Evolutionary conservation across 345 rosid species (phyloP), one percentile per base, ranked within the genome.

Genomic region (Brassica cretica): DNA sequence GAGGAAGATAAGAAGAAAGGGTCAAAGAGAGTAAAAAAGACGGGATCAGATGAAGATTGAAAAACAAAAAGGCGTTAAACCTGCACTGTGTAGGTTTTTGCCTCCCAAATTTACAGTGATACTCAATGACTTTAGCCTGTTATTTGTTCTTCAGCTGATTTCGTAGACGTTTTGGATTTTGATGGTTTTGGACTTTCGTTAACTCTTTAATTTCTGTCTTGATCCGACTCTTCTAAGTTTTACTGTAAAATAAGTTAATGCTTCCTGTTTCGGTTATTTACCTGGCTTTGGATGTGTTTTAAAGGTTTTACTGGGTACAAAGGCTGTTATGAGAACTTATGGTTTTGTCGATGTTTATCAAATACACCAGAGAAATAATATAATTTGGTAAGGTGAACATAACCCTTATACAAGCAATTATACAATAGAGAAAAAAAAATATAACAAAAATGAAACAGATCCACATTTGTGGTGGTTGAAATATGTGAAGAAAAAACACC

Each of bases 1-100:
- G 98, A 94, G 78, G 93, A 85, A 60, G 95, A 87, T 27, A 88
- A 89, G 56, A 84, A 77, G 77, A 86, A 87, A 74, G 79, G 78
- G 2, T 87, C 86, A 33, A 91, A 89, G 82, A 84, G 67, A 2
- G 81, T 76, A 46, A 79, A 70, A 63, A 80, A 81, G 77, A 82
- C 68, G 72, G 92, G 69, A 71, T 60, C 97, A 39, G 94, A 88
- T 46, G 93, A 90, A 70, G 92, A 90, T 29, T 88, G 84, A 89
- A 63, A 70, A 5, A 39, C 6, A 55, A 62, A 64, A 64, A 11
- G 15, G 33, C 74, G 59, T 41, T 49, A 35, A 35, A 35, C 39
- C 39, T 7, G 39, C 39, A 6, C 39, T 35, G 39, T 35, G 39
- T 35, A 35, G 39, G 7, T 35, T 35, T 35, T 6, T n/a, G 39